Conservation (phyloP, 2,329 filamentous ascomycete species). For the Escovopsis sp. region DNA sequence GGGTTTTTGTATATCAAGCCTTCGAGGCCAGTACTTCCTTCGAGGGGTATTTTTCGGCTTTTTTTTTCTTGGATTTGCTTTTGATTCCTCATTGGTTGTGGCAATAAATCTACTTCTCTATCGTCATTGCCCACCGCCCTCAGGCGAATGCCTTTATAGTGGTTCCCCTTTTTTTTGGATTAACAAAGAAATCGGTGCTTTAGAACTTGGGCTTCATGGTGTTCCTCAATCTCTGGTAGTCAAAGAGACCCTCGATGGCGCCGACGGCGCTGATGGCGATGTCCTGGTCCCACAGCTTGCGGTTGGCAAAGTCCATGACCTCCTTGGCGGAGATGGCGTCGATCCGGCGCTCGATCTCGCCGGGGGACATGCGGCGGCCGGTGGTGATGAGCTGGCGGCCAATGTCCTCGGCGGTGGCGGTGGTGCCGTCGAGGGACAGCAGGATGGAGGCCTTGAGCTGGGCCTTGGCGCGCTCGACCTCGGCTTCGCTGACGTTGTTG, state of each 20-base stretch:
- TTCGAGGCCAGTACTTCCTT: too few species aligned
- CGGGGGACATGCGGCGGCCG: conserved; percentile 75
- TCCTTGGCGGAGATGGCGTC: conserved; percentile 86
- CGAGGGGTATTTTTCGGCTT: too few species aligned
- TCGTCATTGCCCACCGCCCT: too few species aligned
- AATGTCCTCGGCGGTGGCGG: conserved; percentile 94
- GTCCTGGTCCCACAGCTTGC: conserved; percentile 95
- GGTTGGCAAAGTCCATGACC: conserved; percentile 90
- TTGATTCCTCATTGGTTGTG: too few species aligned
- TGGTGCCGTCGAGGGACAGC: conserved; percentile 92
- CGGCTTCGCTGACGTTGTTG: conserved; percentile 71
- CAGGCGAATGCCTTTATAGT: too few species aligned
- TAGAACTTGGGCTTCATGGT: conserved; percentile 76
- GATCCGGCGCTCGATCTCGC: conserved; percentile 89
- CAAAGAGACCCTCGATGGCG: conserved; percentile 70
- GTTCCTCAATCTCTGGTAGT: conserved; percentile 66
- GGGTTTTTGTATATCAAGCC: too few species aligned
- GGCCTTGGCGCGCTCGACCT: conserved; percentile 96
- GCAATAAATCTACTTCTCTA: too few species aligned
- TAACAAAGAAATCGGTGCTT: conserved; percentile 5
- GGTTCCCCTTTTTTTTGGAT: too few species aligned
- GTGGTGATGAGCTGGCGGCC: conserved; percentile 97
- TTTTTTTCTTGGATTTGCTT: too few species aligned
- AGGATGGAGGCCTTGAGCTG: conserved; percentile 98
- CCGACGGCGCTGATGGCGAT: conserved; percentile 88